Conservation (phyloP, 495 filamentous ascomycete genomes). For the Pseudoneurospora amorphoporcata region DNA sequence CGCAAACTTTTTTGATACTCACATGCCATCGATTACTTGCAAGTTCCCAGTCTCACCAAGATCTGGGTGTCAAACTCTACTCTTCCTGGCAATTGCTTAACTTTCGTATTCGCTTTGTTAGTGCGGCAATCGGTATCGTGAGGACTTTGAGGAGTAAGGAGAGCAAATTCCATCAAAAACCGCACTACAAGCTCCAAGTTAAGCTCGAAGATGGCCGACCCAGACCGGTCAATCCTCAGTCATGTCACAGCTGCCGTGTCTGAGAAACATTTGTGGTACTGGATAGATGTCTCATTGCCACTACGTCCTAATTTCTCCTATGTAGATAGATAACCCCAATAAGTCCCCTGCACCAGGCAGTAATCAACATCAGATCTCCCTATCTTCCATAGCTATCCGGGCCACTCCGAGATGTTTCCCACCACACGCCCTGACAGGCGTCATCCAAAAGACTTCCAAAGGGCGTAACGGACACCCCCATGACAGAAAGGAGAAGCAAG, state of each 20-base stretch:
- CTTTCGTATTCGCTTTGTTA: background rate
- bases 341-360: background rate
- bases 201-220: background rate
- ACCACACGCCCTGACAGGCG: background rate
- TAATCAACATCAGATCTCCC: background rate
- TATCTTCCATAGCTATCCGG: background rate
- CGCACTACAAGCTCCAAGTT: too few species aligned
- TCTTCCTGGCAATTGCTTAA: background rate
- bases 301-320: background rate
- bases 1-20: background rate
- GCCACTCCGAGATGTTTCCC: background rate
- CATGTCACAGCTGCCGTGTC: background rate
- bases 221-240: background rate
- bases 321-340: background rate
- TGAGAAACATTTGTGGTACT: background rate
- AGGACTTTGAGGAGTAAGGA: background rate
- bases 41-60: background rate
- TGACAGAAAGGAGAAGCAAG: background rate
- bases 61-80: background rate
- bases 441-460: background rate
- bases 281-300: background rate
- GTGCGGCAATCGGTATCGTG: background rate
- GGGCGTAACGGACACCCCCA: background rate
- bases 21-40: background rate
- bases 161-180: too few species aligned